Evolutionary conservation across 768 basidiomycete genomes (phyloP).

Genomic region (Leccinum olivaceopallidum): DNA sequence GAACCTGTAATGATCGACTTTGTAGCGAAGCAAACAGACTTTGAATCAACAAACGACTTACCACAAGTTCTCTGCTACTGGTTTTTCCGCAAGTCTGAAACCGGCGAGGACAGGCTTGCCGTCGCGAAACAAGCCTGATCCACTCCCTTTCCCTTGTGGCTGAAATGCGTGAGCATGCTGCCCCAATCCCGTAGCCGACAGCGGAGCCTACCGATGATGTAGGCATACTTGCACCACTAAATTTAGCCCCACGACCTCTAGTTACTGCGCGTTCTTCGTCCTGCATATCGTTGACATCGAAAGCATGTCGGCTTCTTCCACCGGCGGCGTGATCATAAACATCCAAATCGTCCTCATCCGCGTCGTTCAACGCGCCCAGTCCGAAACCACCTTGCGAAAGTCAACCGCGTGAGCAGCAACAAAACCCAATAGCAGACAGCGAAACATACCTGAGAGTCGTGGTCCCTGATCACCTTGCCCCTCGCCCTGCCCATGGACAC

Average conservation of each 20-base stretch:
- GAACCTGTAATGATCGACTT: constrained; percentile 55
- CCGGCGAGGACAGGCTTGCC: constrained; percentile 73
- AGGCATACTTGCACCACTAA: constrained; percentile 3
- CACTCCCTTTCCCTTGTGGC: constrained; percentile 13
- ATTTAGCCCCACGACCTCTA: constrained; percentile 32
- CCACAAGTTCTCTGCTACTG: constrained; percentile 72
- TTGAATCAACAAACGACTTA: constrained; percentile 34
- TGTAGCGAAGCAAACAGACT: constrained; percentile 17
- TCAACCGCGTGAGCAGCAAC: constrained; percentile 3
- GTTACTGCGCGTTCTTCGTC: constrained; percentile 58
- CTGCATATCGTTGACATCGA: constrained; percentile 62
- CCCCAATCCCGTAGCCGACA: neutral
- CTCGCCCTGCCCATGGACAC: constrained; percentile 29
- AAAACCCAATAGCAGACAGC: neutral
- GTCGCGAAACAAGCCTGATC: constrained; percentile 59
- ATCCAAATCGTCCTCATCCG: constrained; percentile 90
- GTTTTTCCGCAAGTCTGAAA: constrained; percentile 68
- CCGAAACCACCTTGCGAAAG: constrained; percentile 73
- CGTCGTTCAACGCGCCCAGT: constrained; percentile 87
- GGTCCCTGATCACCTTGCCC: constrained; percentile 42
- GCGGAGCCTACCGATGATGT: constrained; percentile 14
- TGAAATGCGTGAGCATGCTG: constrained; percentile 21
- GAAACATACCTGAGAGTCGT: constrained; percentile 53
- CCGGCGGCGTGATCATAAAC: constrained; percentile 60
- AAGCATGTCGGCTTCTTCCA: constrained; percentile 55